Conservation (phyloP, 1,139 yeast species). For the Sugiyamaella paludigena region DNA sequence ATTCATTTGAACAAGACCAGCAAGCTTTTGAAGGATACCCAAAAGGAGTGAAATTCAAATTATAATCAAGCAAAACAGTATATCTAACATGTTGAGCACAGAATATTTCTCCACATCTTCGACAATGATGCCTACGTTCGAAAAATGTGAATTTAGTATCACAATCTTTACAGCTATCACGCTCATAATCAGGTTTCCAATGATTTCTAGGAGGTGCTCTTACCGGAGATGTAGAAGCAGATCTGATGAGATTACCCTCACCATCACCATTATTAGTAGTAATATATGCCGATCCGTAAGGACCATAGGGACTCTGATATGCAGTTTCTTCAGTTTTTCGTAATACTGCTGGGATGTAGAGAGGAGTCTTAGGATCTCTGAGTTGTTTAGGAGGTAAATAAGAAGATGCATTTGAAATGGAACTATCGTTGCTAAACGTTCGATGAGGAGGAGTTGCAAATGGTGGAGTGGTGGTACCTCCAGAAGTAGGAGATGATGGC, state of each 20-base stretch:
- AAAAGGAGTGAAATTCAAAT: slow-evolving; percentile 68
- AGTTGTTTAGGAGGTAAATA: slow-evolving; percentile 35
- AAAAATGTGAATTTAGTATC: slow-evolving; percentile 42
- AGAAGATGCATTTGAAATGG: slow-evolving; percentile 2
- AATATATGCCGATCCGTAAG: slow-evolving; percentile 10
- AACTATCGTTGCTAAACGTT: slow-evolving; percentile 11
- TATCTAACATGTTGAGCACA: slow-evolving; percentile 63
- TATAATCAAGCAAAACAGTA: slow-evolving; percentile 60
- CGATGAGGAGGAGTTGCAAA: slow-evolving; percentile 14
- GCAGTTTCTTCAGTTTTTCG: slow-evolving; percentile 49
- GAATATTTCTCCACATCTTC: slow-evolving; percentile 89
- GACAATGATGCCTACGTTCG: slow-evolving; percentile 90
- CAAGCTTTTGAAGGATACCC: slow-evolving; percentile 80
- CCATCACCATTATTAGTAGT: neutral
- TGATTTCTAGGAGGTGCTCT: slow-evolving; percentile 62
- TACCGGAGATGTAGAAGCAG: slow-evolving; percentile 10
- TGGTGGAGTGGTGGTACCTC: neutral
- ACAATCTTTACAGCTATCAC: slow-evolving; percentile 70
- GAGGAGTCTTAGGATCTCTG: slow-evolving; percentile 65
- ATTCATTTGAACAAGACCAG: slow-evolving; percentile 66
- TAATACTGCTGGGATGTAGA: slow-evolving; percentile 87
- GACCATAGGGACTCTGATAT: slow-evolving; percentile 40
- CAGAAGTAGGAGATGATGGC: slow-evolving; percentile 23
- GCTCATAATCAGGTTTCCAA: slow-evolving; percentile 73
- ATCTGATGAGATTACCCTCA: neutral